phyloP scores from a whole-genome alignment of 495 filamentous ascomycete species.

The Letharia columbiana region DNA sequence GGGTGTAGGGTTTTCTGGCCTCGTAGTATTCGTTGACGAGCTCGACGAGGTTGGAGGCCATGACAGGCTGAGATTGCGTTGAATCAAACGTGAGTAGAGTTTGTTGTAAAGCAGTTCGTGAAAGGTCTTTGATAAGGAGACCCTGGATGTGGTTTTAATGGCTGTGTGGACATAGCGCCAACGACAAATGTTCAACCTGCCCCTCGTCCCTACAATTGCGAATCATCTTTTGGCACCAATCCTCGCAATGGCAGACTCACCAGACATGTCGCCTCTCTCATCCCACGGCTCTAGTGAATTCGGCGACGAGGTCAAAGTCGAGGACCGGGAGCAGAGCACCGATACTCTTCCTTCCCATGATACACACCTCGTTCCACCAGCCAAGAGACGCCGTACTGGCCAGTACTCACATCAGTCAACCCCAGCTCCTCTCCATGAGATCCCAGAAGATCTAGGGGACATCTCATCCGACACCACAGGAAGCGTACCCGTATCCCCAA shows the following conservation, averaged over 20 bases:
- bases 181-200: not conserved
- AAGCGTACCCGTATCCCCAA: slow-evolving; percentile 52
- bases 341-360: slow-evolving; percentile 26
- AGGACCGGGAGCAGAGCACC: slow-evolving; percentile 22
- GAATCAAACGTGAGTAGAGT: too few species aligned
- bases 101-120: too few species aligned
- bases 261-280: slow-evolving; percentile 25
- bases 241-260: slow-evolving; percentile 38
- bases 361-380: slow-evolving; percentile 39
- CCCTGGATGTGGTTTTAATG: not conserved
- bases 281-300: slow-evolving; percentile 43
- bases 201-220: not conserved
- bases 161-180: not conserved
- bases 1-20: not conserved
- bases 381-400: slow-evolving; percentile 45
- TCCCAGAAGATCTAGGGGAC: slow-evolving; percentile 42
- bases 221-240: not conserved
- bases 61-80: not conserved
- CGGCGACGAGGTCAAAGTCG: slow-evolving; percentile 40
- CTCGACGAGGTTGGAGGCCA: not conserved
- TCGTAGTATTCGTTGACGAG: slow-evolving; percentile 13
- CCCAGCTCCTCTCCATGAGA: slow-evolving; percentile 31
- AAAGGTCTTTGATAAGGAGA: not conserved
- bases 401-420: slow-evolving; percentile 44
- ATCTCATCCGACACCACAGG: slow-evolving; percentile 85